These are phyloP conservation scores for Penicillium corylophilum DNA, from an alignment of 2,329 filamentous ascomycete species.

Conservation along the genomic window DNA sequence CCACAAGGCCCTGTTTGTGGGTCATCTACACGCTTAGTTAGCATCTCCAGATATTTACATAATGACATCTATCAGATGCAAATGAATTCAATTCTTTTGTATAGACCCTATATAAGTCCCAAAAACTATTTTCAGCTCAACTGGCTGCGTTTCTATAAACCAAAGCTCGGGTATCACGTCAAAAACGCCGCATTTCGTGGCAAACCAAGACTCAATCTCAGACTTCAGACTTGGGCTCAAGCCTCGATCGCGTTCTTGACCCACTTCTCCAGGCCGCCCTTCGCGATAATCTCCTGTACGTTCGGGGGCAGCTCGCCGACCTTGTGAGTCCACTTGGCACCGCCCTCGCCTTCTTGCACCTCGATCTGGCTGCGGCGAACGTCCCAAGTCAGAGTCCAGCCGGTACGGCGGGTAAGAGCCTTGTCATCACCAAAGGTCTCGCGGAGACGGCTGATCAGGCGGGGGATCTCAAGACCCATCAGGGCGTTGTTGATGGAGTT, in stretches of 20 bases:
- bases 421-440: constrained; percentile 28
- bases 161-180: constrained; percentile 21
- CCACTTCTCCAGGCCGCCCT: constrained; percentile 79
- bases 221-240: constrained; percentile 4
- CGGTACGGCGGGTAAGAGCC: constrained; percentile 29
- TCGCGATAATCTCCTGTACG: constrained; percentile 80
- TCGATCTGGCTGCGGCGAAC: constrained; percentile 68
- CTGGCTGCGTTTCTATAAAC: constrained; percentile 10
- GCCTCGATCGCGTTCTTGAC: constrained; percentile 66
- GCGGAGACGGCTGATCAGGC: constrained; percentile 37
- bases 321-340: constrained; percentile 71
- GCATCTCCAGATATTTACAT: not conserved
- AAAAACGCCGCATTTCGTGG: constrained; percentile 13
- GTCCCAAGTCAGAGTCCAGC: constrained; percentile 81
- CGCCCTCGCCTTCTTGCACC: constrained; percentile 67
- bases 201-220: constrained; percentile 1
- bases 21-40: not conserved
- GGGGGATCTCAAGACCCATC: constrained; percentile 42
- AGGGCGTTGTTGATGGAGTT: constrained; percentile 45
- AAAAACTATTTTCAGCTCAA: not conserved
- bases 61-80: not conserved
- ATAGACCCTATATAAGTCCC: not conserved
- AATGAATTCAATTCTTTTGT: constrained; percentile 2
- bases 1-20: not conserved
- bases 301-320: constrained; percentile 82